Percentiles rank a stretch among this genome's conserved stretches.
These are phyloP conservation scores for Mycena galopus DNA, from an alignment of 768 basidiomycete genomes.

Conservation along the genomic window DNA sequence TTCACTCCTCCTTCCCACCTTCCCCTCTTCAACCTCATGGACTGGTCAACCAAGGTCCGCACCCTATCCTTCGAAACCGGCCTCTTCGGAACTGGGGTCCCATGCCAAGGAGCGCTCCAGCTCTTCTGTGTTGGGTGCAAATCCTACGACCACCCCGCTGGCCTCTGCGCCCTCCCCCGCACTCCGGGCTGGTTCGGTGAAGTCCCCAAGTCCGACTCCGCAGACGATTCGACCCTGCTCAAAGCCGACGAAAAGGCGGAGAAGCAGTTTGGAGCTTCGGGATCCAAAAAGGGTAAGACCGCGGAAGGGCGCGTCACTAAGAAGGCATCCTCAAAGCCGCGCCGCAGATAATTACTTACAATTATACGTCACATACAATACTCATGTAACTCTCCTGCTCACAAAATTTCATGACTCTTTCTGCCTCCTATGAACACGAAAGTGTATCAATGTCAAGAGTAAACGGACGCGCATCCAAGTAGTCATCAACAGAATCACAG, in stretches of 20 bases:
- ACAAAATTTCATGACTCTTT: too few species aligned
- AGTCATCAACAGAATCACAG: too few species aligned
- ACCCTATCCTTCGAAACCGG: background rate
- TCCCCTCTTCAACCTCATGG: background rate
- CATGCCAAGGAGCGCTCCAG: background rate
- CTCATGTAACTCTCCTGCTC: too few species aligned
- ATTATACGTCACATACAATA: too few species aligned
- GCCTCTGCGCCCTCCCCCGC: constrained; percentile 16
- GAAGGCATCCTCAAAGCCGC: too few species aligned
- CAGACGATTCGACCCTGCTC: constrained; percentile 2
- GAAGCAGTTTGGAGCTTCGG: too few species aligned
- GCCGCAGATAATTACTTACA: too few species aligned
- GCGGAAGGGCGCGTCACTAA: too few species aligned
- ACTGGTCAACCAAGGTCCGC: background rate
- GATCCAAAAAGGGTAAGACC: too few species aligned
- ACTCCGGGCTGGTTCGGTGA: constrained; percentile 8
- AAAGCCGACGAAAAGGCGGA: background rate
- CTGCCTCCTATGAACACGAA: too few species aligned
- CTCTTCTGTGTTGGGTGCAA: constrained; percentile 19
- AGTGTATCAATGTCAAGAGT: too few species aligned
- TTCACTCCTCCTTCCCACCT: background rate
- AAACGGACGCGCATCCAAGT: too few species aligned
- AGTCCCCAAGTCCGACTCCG: background rate
- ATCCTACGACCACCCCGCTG: constrained; percentile 12
- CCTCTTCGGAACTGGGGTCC: background rate